Base-by-base conservation (phyloP, 805 yeast genomes). In the Nakazawaea anatomiae region DNA sequence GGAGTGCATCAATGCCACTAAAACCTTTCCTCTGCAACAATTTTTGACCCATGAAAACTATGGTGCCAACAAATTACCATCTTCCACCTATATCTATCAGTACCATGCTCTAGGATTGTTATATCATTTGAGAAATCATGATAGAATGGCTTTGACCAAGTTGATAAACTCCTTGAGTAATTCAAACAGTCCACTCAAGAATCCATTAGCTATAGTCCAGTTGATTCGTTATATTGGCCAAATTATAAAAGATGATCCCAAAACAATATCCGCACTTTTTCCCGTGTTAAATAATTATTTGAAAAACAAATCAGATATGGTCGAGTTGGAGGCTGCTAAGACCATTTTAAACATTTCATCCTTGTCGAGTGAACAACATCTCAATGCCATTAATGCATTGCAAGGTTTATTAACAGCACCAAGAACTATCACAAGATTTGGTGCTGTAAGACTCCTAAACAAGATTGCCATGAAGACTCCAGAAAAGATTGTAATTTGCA, bases 91-190 rank as follows among this genome's bases (percentile, higher is more conserved):
- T 68, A 85, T 89, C 75, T 79, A 96, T 53, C 98, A 94, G 73
- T 94, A 92, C 70, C 98, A 94, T 68, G 97, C 99, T 3, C 74
- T 94, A 58, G 97, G 97, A 28, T 76, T 94, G 60, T 72, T 95
- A 59, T 91, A 90, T 66, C 87, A 87, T 59, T 77, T 94, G 68
- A 82, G 95, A 66, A 85, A 85, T 61, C 96, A 87, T 66, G 99
- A 94, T 65, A 85, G 87, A 60, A 89, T 94, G 92, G 96, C 97
- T 2, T 74, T 94, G 60, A 79, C 89, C 77, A 92, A 92, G 68
- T 75, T 94, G 73, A 85, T 91, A 60, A 89, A 90, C 60, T 88
- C 89, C 54, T 81, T 87, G 60, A 68, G 79, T 35, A 69, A 75
- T 44, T 83, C 80, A 51, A 79, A 79, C 44, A 72, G 80, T 28